Evolutionary conservation across 164 flowering plant genomes (phyloP), one percentile per base, ranked within the genome.

Genomic region (Umbellularia californica): DNA sequence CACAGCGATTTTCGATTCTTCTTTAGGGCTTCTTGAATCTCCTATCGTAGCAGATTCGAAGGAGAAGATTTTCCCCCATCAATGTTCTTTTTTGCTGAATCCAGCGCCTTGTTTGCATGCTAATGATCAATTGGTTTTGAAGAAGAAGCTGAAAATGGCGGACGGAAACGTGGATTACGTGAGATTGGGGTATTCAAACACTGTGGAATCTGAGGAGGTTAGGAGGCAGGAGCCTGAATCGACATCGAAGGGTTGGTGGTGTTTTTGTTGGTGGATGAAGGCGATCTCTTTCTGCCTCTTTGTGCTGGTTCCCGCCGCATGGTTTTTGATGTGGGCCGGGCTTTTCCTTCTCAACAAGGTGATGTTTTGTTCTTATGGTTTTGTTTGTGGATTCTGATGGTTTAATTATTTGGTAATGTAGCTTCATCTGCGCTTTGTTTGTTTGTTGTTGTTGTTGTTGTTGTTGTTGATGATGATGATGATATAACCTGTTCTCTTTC

Each of bases 331-430:
- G 72, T 93, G 98, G 98, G 83, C 89, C n/a, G 89, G 83, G 2
- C 97, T 97, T 19, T 87, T 82, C 62, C 74, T 90, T 79, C 82
- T 93, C 84, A 85, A 90, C 24, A 89, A 92, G 97, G 98, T 91
- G 12, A 3, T 13, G 15, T 19, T 64, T 23, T 24, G 15, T 5
- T 2, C 12, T 64, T 64, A n/a, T 64, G 22, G 14, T 24, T 6
- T 64, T 64, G 14, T 64, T 64, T 24, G 35, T 64, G n/a, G 22
- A 25, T 24, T 55, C 7, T 20, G 17, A 55, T 15, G 60, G 12
- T 55, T 55, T 13, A 17, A 55, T 55, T 55, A 15, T 55, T 55
- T 55, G 20, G 60, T 19, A 3, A 14, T 55, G 5, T 55, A 55
- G n/a, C n/a, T 55, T 3, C 60, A 55, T 55, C n/a, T 55, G 17